Evolutionary conservation across 257 asterid genomes (phyloP), one percentile per base, ranked within the genome.

Genomic region (Ligustrum vulgare): DNA sequence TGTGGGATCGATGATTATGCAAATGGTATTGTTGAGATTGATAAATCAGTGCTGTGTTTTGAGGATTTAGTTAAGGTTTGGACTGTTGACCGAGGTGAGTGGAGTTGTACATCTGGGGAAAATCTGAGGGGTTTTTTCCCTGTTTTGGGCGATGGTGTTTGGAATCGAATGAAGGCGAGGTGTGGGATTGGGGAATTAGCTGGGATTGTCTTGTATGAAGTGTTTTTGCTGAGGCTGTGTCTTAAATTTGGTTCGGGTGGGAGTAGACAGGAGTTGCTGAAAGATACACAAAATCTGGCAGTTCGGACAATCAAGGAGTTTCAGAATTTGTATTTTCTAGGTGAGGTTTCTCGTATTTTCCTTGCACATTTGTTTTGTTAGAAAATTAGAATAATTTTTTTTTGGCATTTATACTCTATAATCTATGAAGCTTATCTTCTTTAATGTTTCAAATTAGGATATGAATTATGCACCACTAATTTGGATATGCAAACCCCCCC

Each of bases 51-150:
- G 63, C 87, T 81, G 67, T 84, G 89, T 77, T 88, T 91, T 71
- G 91, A 89, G 79, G 95, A 88, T 65, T 84, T 93, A 91, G 80
- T 89, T 60, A 68, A 86, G 78, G 95, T 91, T 78, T 91, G 97
- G 98, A 84, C 88, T 3, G 81, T 84, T 64, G 94, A 89, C 81
- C 84, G 87, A 67, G 89, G 86, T 70, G 91, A 79, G 67, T 83
- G 88, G 78, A 74, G 80, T 39, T 77, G 83, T 73, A 67, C 62
- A 45, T 66, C 81, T 72, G 87, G 71, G 56, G 93, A 87, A 37
- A 75, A 51, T 67, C 47, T 88, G 84, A 84, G 85, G 82, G 82
- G 73, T 20, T 87, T 91, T 84, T 89, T 93, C 60, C 95, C 98
- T 0, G 73, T 89, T 64, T 63, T 84, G 81, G 80, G 82, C 25